Conservation (phyloP, 202 grass and related monocot genomes). For the Zoysia matrella region DNA sequence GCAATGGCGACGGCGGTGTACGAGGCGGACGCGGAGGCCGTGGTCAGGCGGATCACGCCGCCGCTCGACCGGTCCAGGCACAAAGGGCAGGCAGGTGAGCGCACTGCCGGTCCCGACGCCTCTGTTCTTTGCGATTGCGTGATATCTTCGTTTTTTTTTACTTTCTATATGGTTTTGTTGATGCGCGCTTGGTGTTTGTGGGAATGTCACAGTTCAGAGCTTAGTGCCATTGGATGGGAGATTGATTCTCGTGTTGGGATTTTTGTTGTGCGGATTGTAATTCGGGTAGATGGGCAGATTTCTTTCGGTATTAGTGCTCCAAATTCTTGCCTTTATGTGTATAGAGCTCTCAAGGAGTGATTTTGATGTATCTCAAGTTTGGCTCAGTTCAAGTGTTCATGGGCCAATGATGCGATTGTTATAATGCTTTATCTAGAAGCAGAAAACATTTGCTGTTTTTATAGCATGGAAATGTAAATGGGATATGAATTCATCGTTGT, state of each 20-base stretch:
- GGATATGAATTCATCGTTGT: too few relatives aligned
- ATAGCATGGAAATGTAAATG: too few relatives aligned
- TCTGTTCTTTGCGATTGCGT: background rate
- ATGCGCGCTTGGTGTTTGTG: slow-evolving; percentile 19
- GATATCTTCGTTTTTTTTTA: background rate
- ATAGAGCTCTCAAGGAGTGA: too few relatives aligned
- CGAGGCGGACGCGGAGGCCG: slow-evolving; percentile 79
- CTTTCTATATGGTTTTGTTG: background rate
- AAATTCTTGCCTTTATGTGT: too few relatives aligned
- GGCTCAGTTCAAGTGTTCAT: too few relatives aligned
- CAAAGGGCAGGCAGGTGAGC: slow-evolving; percentile 89
- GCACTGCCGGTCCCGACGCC: background rate
- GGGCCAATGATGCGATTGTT: too few relatives aligned
- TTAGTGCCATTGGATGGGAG: background rate
- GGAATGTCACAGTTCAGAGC: slow-evolving; percentile 1
- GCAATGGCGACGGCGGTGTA: slow-evolving; percentile 53
- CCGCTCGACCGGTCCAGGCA: slow-evolving; percentile 59
- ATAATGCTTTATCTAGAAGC: too few relatives aligned
- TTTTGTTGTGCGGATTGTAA: too few relatives aligned
- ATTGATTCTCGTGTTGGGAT: background rate
- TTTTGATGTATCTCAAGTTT: too few relatives aligned
- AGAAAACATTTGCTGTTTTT: too few relatives aligned
- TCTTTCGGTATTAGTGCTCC: too few relatives aligned
- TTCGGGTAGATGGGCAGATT: too few relatives aligned
- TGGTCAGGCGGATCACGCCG: slow-evolving; percentile 76